phyloP scores from a whole-genome alignment of 164 flowering plant species.

The Vitis labrusca region DNA sequence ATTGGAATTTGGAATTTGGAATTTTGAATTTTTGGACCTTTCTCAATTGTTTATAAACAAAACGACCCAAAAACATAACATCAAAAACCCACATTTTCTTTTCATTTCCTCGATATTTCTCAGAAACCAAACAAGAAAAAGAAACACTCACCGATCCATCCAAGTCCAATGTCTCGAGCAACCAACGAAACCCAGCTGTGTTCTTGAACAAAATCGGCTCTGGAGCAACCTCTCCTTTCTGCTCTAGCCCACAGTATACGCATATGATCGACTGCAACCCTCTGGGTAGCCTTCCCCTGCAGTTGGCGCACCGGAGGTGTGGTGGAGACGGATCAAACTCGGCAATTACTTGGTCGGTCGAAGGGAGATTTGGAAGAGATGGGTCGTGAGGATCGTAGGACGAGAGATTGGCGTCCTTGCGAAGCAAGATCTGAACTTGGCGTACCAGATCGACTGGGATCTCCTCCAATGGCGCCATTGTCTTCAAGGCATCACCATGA shows the following conservation, averaged over 20 bases:
- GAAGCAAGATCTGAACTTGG: constrained; percentile 42
- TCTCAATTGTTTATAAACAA: too few species aligned
- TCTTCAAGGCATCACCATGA: background rate
- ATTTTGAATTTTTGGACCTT: too few species aligned
- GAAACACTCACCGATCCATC: constrained; percentile 67
- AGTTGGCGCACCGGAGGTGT: constrained; percentile 58
- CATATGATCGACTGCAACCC: constrained; percentile 59
- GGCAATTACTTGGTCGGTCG: constrained; percentile 38
- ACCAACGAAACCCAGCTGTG: constrained; percentile 50
- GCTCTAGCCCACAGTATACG: constrained; percentile 52
- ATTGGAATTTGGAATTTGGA: too few species aligned
- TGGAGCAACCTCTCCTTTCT: constrained; percentile 34
- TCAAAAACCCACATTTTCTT: background rate
- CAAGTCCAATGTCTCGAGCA: constrained; percentile 54
- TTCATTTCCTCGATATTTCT: too few species aligned
- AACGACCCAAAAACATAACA: background rate
- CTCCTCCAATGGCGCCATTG: constrained; percentile 34
- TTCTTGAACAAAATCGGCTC: constrained; percentile 56
- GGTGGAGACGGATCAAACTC: constrained; percentile 60
- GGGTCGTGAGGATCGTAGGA: constrained; percentile 50
- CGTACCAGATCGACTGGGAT: constrained; percentile 44
- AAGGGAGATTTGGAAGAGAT: constrained; percentile 34
- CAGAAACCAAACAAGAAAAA: background rate
- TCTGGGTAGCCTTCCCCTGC: constrained; percentile 58
- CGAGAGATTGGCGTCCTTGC: constrained; percentile 43